Evolutionary conservation across 805 yeast species (phyloP).

Genomic region (Candida tibetensis): DNA sequence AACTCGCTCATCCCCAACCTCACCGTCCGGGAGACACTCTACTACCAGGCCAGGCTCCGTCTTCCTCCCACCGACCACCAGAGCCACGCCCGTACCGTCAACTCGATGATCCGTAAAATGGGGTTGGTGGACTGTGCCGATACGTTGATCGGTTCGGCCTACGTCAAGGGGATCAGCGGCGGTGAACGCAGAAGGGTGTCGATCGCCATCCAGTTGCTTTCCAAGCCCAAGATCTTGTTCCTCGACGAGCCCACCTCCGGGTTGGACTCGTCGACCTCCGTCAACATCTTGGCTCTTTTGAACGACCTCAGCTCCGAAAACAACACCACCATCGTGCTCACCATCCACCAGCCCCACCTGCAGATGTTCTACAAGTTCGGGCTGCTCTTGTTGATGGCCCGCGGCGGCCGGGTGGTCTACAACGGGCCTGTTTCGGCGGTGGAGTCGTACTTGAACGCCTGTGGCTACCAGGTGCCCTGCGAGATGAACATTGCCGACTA

Average conservation of each 20-base stretch:
- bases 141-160: conserved; percentile 47
- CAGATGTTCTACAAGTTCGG: conserved; percentile 66
- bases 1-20: conserved; percentile 64
- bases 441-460: conserved; percentile 42
- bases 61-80: conserved; percentile 47
- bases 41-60: conserved; percentile 68
- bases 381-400: conserved; percentile 66
- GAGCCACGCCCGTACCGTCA: conserved; percentile 48
- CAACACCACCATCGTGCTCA: conserved; percentile 63
- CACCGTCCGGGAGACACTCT: conserved; percentile 75
- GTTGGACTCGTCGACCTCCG: conserved; percentile 75
- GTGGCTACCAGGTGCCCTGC: conserved; percentile 58
- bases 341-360: conserved; percentile 83
- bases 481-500: conserved; percentile 72
- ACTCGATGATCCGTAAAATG: conserved; percentile 57
- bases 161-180: conserved; percentile 41
- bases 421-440: conserved; percentile 54
- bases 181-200: conserved; percentile 78
- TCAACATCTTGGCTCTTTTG: conserved; percentile 60
- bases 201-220: conserved; percentile 73
- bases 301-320: conserved; percentile 53
- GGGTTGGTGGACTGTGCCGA: conserved; percentile 78
- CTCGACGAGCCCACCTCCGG: conserved; percentile 92
- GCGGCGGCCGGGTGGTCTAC: conserved; percentile 69
- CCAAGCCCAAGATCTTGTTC: conserved; percentile 67